Conservation (phyloP, 495 filamentous ascomycete genomes). For the Penicillium ucsense region DNA sequence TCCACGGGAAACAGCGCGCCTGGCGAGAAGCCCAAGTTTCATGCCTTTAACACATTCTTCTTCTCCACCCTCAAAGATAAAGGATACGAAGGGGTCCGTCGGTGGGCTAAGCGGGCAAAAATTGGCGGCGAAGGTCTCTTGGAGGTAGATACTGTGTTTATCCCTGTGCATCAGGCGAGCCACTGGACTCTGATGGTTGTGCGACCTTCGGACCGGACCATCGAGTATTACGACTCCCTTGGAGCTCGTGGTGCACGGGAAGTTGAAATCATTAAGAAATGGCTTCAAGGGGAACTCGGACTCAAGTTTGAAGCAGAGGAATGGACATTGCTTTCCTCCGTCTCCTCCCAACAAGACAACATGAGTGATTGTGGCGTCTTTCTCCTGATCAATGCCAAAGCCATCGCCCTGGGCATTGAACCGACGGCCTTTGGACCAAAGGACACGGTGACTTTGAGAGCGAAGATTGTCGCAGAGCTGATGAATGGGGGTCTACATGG, state of each 20-base stretch:
- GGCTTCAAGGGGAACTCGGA: conserved; percentile 51
- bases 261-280: conserved; percentile 36
- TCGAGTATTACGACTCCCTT: conserved; percentile 72
- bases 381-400: conserved; percentile 62
- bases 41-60: conserved; percentile 66
- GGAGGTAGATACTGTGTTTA: conserved; percentile 49
- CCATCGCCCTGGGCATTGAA: conserved; percentile 53
- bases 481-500: conserved; percentile 54
- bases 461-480: conserved; percentile 58
- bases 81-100: conserved; percentile 36
- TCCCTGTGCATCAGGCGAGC: conserved; percentile 43
- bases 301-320: conserved; percentile 46
- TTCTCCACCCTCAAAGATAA: conserved; percentile 49
- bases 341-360: conserved; percentile 53
- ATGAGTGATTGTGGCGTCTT: conserved; percentile 76
- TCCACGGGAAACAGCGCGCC: conserved; percentile 32
- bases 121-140: conserved; percentile 45
- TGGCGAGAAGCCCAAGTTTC: conserved; percentile 49
- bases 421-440: conserved; percentile 46
- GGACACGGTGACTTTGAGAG: conserved; percentile 50
- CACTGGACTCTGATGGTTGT: conserved; percentile 64
- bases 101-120: conserved; percentile 48
- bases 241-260: conserved; percentile 25
- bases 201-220: conserved; percentile 47
- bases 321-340: conserved; percentile 46